Evolutionary conservation across 2,329 filamentous ascomycete species (phyloP).

Genomic region (Ilyonectria destructans): DNA sequence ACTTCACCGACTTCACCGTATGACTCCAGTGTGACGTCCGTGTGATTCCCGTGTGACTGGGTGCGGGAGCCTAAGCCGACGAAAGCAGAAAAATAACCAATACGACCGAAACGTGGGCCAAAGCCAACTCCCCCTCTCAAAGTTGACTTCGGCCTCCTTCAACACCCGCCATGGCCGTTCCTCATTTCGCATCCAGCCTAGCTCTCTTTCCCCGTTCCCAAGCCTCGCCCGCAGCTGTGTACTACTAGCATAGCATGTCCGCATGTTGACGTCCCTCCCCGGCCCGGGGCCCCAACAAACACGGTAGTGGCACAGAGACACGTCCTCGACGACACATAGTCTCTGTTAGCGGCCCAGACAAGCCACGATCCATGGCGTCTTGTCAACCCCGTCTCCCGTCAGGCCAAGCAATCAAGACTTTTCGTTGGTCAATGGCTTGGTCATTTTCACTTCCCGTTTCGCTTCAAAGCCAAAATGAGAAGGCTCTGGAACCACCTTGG

Average conservation of each 20-base stretch:
- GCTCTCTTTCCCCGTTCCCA: slow-evolving; percentile 13
- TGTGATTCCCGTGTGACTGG: slow-evolving; percentile 8
- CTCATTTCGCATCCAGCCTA: slow-evolving; percentile 12
- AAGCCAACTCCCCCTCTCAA: slow-evolving; percentile 25
- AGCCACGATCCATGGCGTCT: slow-evolving; percentile 8
- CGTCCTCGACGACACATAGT: slow-evolving; percentile 20
- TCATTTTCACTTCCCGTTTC: slow-evolving; percentile 21
- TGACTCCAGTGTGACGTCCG: slow-evolving; percentile 8
- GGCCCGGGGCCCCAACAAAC: slow-evolving; percentile 29
- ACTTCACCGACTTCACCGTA: background rate
- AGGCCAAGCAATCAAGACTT: slow-evolving; percentile 2
- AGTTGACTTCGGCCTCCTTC: background rate
- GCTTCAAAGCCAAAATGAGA: slow-evolving; percentile 6
- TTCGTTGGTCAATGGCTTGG: slow-evolving; percentile 31
- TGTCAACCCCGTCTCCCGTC: slow-evolving; percentile 2
- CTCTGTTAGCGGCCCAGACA: slow-evolving; percentile 18
- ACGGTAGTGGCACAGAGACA: slow-evolving; percentile 8
- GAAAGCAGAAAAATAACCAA: background rate
- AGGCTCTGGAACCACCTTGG: slow-evolving; percentile 28
- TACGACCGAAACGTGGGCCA: background rate
- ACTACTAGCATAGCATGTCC: background rate
- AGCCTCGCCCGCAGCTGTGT: slow-evolving; percentile 1
- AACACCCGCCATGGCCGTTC: slow-evolving; percentile 8
- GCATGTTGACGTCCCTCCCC: slow-evolving; percentile 7
- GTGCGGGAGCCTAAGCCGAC: slow-evolving; percentile 2